These are phyloP conservation scores for Bathelium albidoporum DNA, from an alignment of 495 filamentous ascomycete species.

Conservation along the genomic window DNA sequence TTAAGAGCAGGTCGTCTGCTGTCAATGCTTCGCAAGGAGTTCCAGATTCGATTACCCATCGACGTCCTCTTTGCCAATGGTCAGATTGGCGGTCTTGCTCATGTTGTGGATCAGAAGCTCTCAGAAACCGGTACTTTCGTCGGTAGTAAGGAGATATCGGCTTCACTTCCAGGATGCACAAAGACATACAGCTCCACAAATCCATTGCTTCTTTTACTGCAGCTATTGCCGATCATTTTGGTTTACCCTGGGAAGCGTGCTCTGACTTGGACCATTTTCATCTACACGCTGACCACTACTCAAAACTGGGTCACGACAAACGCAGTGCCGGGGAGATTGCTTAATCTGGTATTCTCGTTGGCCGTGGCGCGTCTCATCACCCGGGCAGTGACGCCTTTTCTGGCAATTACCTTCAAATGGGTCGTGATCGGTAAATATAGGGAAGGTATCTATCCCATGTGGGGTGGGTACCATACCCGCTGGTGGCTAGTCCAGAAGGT, in stretches of 20 bases:
- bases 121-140: background rate
- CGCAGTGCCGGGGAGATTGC: slow-evolving; percentile 25
- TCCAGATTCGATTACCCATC: slow-evolving; percentile 29
- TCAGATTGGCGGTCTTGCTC: slow-evolving; percentile 23
- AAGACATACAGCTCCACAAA: slow-evolving; percentile 34
- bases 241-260: slow-evolving; percentile 33
- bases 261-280: slow-evolving; percentile 34
- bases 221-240: slow-evolving; percentile 30
- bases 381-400: slow-evolving; percentile 24
- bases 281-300: slow-evolving; percentile 26
- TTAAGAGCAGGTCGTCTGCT: slow-evolving; percentile 35
- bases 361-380: slow-evolving; percentile 24
- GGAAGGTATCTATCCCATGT: slow-evolving; percentile 40
- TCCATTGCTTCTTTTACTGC: slow-evolving; percentile 30
- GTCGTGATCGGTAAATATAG: slow-evolving; percentile 35
- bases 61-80: slow-evolving; percentile 34
- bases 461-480: slow-evolving; percentile 38
- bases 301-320: slow-evolving; percentile 20
- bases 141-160: background rate
- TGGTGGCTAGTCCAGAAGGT: slow-evolving; percentile 42
- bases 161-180: slow-evolving; percentile 18
- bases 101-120: slow-evolving; percentile 20
- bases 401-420: slow-evolving; percentile 37
- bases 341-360: slow-evolving; percentile 29
- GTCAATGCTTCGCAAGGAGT: slow-evolving; percentile 31